phyloP scores from a whole-genome alignment of 768 basidiomycete genomes.

The Candolleomyces aberdarensis region DNA sequence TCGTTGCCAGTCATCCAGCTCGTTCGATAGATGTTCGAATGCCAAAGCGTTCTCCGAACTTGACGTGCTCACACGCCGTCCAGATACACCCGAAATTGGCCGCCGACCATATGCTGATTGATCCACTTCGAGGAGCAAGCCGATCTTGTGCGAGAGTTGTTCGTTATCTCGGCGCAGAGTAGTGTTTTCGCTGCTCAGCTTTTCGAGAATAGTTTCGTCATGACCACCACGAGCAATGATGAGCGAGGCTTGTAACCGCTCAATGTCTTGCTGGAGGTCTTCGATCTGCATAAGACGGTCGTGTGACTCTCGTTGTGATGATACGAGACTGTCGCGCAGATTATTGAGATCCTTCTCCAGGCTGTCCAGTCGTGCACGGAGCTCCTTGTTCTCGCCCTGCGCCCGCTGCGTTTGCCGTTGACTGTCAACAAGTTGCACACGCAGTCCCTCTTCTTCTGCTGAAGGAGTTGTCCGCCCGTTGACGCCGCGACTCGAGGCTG shows the following conservation, averaged over 20 bases:
- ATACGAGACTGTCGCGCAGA: slow-evolving; percentile 65
- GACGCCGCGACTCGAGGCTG: slow-evolving; percentile 32
- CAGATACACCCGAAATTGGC: slow-evolving; percentile 57
- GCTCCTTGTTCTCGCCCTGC: slow-evolving; percentile 70
- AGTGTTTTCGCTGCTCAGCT: slow-evolving; percentile 78
- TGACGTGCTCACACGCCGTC: slow-evolving; percentile 66
- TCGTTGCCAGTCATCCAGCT: slow-evolving; percentile 84
- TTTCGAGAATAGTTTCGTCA: slow-evolving; percentile 76
- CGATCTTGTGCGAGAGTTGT: slow-evolving; percentile 89
- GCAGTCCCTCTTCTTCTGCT: slow-evolving; percentile 73
- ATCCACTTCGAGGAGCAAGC: slow-evolving; percentile 82
- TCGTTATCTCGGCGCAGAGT: slow-evolving; percentile 82
- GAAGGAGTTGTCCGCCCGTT: slow-evolving; percentile 82
- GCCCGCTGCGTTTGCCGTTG: slow-evolving; percentile 75
- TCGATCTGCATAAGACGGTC: slow-evolving; percentile 73
- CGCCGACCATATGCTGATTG: slow-evolving; percentile 63
- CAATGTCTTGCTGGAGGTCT: slow-evolving; percentile 78
- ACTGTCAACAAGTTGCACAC: slow-evolving; percentile 69
- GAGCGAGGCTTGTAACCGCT: slow-evolving; percentile 70
- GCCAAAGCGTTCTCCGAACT: slow-evolving; percentile 80
- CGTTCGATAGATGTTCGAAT: slow-evolving; percentile 75
- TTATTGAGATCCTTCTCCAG: slow-evolving; percentile 74
- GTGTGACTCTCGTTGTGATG: slow-evolving; percentile 75
- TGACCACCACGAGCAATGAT: slow-evolving; percentile 71
- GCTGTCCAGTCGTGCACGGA: slow-evolving; percentile 66